Evolutionary conservation across 1,139 yeast species (phyloP).

Genomic region (Williopsis jadinii): DNA sequence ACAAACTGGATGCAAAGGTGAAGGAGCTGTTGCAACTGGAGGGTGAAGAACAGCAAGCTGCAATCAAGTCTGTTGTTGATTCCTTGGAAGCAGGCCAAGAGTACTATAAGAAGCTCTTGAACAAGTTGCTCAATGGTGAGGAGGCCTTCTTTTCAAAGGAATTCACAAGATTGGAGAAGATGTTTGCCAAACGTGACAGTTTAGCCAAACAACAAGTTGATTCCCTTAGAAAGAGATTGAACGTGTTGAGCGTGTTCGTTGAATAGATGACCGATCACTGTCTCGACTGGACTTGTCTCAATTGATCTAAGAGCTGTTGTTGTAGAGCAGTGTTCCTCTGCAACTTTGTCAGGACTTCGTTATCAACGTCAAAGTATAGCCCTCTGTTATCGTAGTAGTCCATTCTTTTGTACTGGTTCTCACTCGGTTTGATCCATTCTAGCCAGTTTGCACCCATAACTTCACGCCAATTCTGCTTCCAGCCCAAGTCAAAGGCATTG

Average conservation of each 20-base stretch:
- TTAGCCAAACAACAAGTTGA: slow-evolving; percentile 34
- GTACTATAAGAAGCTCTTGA: slow-evolving; percentile 46
- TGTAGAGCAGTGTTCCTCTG: slow-evolving; percentile 39
- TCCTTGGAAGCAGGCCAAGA: slow-evolving; percentile 18
- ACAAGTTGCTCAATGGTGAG: slow-evolving; percentile 43
- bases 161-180: slow-evolving; percentile 39
- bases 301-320: slow-evolving; percentile 40
- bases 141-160: slow-evolving; percentile 44
- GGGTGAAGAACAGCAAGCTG: slow-evolving; percentile 23
- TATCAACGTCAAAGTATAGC: slow-evolving; percentile 42
- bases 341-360: slow-evolving; percentile 35
- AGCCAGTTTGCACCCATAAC: slow-evolving; percentile 64
- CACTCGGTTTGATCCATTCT: slow-evolving; percentile 71
- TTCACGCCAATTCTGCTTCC: slow-evolving; percentile 48
- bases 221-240: slow-evolving; percentile 40
- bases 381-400: slow-evolving; percentile 38
- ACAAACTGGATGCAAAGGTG: slow-evolving; percentile 34
- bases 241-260: slow-evolving; percentile 36
- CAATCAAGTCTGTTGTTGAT: slow-evolving; percentile 23
- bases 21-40: slow-evolving; percentile 21
- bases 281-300: slow-evolving; percentile 15
- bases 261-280: neutral
- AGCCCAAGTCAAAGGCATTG: slow-evolving; percentile 74
- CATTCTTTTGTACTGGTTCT: slow-evolving; percentile 14
- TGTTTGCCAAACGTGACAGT: slow-evolving; percentile 33